Conservation (phyloP, 306 rosid genomes). For the Hippophae tibetana region DNA sequence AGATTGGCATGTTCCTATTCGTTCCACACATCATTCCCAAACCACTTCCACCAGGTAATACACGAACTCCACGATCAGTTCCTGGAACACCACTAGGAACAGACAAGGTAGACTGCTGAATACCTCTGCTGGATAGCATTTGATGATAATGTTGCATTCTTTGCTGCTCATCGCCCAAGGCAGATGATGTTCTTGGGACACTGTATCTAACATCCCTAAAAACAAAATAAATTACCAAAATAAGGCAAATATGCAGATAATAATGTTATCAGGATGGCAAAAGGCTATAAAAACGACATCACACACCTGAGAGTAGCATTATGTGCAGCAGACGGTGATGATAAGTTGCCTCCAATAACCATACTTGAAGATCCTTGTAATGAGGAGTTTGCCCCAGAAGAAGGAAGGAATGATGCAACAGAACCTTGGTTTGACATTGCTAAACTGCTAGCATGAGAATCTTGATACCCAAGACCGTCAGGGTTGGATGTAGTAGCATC, state of each 20-base stretch:
- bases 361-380: constrained; percentile 67
- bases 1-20: constrained; percentile 56
- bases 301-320: constrained; percentile 54
- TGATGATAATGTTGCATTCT: constrained; percentile 76
- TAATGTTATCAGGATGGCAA: neutral
- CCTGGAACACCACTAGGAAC: constrained; percentile 64
- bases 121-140: constrained; percentile 58
- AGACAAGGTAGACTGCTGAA: constrained; percentile 62
- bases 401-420: constrained; percentile 46
- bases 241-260: neutral
- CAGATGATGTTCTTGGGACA: constrained; percentile 53
- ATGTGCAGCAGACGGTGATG: constrained; percentile 52
- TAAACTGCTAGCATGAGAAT: constrained; percentile 59
- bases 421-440: constrained; percentile 66
- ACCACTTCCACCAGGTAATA: constrained; percentile 77
- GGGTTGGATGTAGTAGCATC: constrained; percentile 58
- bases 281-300: constrained; percentile 10
- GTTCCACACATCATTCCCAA: constrained; percentile 78
- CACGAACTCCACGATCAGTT: constrained; percentile 77
- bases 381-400: constrained; percentile 55
- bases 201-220: constrained; percentile 71
- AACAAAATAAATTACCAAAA: constrained; percentile 2
- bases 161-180: constrained; percentile 91
- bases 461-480: constrained; percentile 67
- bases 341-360: constrained; percentile 51